phyloP scores from a whole-genome alignment of 495 filamentous ascomycete genomes.

The Neurospora sp. region DNA sequence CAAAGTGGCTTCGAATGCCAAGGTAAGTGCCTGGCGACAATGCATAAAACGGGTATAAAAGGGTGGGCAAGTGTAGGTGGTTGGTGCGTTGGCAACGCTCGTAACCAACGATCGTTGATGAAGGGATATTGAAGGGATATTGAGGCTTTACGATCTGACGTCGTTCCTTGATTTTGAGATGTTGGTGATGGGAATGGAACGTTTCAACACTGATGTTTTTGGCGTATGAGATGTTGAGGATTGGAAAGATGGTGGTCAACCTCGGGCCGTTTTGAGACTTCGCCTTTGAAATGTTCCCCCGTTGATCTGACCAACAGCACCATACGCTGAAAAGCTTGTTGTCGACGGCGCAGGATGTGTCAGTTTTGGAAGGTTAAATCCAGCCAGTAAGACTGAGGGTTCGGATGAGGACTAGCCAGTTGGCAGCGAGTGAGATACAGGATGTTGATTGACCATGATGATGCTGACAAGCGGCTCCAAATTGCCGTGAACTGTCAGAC shows the following conservation, averaged over 20 bases:
- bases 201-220: not conserved
- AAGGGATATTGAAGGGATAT: not conserved
- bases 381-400: no score
- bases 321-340: not conserved
- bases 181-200: not conserved
- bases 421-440: not conserved
- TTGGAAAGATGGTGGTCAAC: not conserved
- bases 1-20: not conserved
- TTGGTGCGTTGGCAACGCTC: not conserved
- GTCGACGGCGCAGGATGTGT: not conserved
- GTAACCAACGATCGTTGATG: not conserved
- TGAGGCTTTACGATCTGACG: not conserved
- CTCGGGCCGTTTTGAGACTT: not conserved
- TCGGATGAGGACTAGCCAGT: not conserved
- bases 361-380: no score
- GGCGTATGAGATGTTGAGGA: not conserved
- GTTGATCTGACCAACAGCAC: not conserved
- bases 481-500: not conserved
- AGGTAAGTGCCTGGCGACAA: not conserved
- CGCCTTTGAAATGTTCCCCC: not conserved
- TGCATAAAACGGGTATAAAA: not conserved
- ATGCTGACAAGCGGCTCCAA: not conserved
- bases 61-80: not conserved
- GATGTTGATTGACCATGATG: not conserved
- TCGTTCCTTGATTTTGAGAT: not conserved